Evolutionary conservation across 805 yeast genomes (phyloP), one percentile per base, ranked within the genome.

Genomic region (Lipomyces mesembrius): DNA sequence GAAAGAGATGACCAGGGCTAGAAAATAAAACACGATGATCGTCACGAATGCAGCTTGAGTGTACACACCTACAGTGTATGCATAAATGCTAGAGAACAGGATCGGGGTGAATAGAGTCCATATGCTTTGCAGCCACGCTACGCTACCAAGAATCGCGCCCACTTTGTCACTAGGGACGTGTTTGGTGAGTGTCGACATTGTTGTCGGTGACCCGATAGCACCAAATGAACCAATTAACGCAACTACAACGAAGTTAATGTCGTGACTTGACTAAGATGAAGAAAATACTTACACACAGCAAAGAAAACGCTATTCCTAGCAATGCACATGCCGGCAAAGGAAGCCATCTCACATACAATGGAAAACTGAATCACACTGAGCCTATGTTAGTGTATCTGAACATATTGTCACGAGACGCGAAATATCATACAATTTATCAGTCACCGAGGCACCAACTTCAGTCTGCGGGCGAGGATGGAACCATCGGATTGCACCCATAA

Each of bases 61-160:
- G 14, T 58, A 63, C 22, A n/a, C 25, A 12, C 64, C 62, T 17
- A 71, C 72, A 3, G 73, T 71, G 20, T 58, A 52, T 9, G 71
- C 63, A 57, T 71, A 71, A 7, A 71, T 35, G 27, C 51, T 55
- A 12, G 64, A 58, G 57, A 66, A 62, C 4, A 66, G 14, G 7
- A 65, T 43, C 17, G 72, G 74, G 2, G 68, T 66, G 17, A 71
- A 46, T 0, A 71, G 56, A 3, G 68, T 52, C 22, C 64, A 53
- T 9, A 71, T n/a, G 25, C 63, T 57, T 43, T 66, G 66, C 51
- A 71, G 35, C n/a, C 60, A 55, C 32, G 71, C 64, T 2, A 69
- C 46, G 3, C 71, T 73, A 17, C 74, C 74, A 8, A 71, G 59
- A 56, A 70, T 65, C 9, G 71, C 63, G 11, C 74, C 73, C 14